Evolutionary conservation across 352 stramenopile genomes (phyloP).

Genomic region (Pythium periplocum): DNA sequence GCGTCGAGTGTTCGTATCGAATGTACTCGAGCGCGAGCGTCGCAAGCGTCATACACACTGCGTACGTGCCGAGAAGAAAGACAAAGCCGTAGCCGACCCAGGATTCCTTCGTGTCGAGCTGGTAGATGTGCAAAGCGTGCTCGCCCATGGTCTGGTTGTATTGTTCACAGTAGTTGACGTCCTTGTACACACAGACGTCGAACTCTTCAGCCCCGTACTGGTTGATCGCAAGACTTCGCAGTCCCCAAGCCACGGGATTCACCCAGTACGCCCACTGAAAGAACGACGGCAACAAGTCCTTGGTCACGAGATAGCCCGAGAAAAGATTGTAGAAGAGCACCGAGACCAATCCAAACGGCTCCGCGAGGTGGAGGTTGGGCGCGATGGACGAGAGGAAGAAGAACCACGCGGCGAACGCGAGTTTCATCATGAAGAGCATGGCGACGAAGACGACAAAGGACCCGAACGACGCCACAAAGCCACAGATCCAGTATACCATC

Average conservation of each 20-base stretch:
- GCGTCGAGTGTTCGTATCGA: constrained; percentile 13
- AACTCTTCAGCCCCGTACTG: constrained; percentile 23
- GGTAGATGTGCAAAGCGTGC: constrained; percentile 23
- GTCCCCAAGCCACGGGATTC: constrained; percentile 41
- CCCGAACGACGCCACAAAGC: constrained; percentile 10
- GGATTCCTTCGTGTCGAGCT: constrained; percentile 20
- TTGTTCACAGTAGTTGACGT: constrained; percentile 21
- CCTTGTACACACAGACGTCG: constrained; percentile 24
- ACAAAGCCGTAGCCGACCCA: constrained; percentile 25
- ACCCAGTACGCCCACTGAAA: constrained; percentile 49
- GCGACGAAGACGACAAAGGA: constrained; percentile 33
- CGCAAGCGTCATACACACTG: constrained; percentile 12
- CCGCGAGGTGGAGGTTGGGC: constrained; percentile 23
- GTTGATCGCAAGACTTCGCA: constrained; percentile 30
- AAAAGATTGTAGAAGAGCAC: constrained; percentile 39
- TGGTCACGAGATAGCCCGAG: constrained; percentile 35
- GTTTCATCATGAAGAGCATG: constrained; percentile 23
- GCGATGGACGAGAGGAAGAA: constrained; percentile 21
- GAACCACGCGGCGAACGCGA: constrained; percentile 22
- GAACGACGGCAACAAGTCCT: constrained; percentile 31
- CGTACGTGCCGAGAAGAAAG: constrained; percentile 10
- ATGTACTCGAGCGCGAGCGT: constrained; percentile 10
- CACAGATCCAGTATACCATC: too few relatives aligned
- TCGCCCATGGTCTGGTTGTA: constrained; percentile 27
- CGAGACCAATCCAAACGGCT: constrained; percentile 22